phyloP scores from a whole-genome alignment of 75 land plant genomes.

The Pinus taeda region DNA sequence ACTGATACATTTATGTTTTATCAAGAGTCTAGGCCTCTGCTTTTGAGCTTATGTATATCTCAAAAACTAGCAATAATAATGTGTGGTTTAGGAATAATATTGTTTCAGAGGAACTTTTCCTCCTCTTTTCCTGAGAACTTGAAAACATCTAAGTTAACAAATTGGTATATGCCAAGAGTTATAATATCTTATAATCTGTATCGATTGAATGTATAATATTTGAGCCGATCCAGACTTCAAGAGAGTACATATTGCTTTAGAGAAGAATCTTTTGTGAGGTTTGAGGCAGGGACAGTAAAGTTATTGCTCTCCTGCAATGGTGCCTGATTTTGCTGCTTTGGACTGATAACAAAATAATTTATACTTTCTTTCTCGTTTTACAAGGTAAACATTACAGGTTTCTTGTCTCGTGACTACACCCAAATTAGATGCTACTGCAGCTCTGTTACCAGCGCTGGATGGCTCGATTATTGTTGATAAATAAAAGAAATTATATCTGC shows the following conservation, averaged over 20 bases:
- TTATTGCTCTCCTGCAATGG: neutral
- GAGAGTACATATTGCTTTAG: neutral
- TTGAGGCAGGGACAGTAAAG: neutral
- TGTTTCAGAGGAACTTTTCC: neutral
- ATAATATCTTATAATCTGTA: neutral
- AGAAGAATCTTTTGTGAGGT: neutral
- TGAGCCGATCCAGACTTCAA: too few species aligned
- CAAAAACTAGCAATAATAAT: too few species aligned
- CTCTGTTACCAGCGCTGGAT: neutral
- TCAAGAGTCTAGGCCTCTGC: too few species aligned
- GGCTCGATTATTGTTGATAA: slow-evolving; percentile 2
- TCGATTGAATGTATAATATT: neutral
- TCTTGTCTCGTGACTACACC: too few species aligned
- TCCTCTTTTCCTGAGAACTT: neutral
- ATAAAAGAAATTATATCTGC: neutral
- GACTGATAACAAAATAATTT: neutral
- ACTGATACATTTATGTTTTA: too few species aligned
- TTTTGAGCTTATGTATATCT: too few species aligned
- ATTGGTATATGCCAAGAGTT: neutral
- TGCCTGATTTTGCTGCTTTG: neutral
- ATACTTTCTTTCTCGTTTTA: neutral
- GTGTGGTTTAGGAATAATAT: too few species aligned
- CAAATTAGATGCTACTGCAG: neutral
- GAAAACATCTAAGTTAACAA: neutral
- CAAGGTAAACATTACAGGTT: neutral